phyloP scores from a whole-genome alignment of 768 basidiomycete genomes.

The Psilocybe cubensis region DNA sequence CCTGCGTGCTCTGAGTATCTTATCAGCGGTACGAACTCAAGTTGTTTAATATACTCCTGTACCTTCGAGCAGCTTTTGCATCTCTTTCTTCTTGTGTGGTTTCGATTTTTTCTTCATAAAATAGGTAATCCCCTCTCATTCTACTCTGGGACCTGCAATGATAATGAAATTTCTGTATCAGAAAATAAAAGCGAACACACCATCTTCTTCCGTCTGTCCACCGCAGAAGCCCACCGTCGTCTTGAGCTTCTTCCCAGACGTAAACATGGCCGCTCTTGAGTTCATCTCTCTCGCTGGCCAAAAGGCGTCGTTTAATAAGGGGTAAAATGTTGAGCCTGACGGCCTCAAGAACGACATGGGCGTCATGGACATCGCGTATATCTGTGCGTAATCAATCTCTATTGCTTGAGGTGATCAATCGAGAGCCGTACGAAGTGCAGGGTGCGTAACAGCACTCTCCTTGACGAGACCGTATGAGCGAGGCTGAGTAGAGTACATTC shows the following conservation, averaged over 20 bases:
- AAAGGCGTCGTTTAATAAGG: conserved; percentile 71
- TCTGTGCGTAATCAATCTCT: conserved; percentile 41
- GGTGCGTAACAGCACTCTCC: conserved; percentile 45
- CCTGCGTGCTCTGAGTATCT: conserved; percentile 51
- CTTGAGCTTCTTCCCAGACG: conserved; percentile 87
- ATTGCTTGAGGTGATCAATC: neutral
- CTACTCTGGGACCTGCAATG: conserved; percentile 75
- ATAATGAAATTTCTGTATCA: neutral
- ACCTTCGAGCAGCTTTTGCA: conserved; percentile 81
- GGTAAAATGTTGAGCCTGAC: conserved; percentile 73
- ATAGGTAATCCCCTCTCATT: conserved; percentile 82
- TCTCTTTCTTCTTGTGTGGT: conserved; percentile 80
- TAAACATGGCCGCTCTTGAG: conserved; percentile 77
- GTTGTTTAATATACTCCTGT: conserved; percentile 17
- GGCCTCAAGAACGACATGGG: conserved; percentile 76
- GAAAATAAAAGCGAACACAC: conserved; percentile 24
- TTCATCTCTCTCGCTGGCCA: conserved; percentile 69
- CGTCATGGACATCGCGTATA: conserved; percentile 79
- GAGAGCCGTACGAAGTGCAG: conserved; percentile 44
- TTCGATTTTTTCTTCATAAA: conserved; percentile 85
- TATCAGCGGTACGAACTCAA: neutral
- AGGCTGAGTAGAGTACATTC: conserved; percentile 24
- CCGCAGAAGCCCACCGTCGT: conserved; percentile 66
- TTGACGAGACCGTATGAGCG: conserved; percentile 24
- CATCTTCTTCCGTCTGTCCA: conserved; percentile 87